Conservation (phyloP, 106 monocot species). For the Dendrobium catenatum region DNA sequence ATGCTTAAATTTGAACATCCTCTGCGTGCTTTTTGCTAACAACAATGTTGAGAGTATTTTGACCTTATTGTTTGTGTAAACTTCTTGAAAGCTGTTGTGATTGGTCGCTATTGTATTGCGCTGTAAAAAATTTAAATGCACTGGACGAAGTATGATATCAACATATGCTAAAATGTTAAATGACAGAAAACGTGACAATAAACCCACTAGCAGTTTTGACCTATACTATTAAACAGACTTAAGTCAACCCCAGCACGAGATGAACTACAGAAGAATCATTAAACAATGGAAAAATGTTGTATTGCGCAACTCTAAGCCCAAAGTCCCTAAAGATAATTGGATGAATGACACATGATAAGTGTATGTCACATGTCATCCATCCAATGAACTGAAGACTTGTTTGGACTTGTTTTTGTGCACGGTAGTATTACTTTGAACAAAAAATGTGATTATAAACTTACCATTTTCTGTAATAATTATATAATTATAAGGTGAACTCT, state of each 20-base stretch:
- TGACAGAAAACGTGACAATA: background rate
- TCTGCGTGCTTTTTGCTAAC: background rate
- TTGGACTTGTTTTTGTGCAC: no score
- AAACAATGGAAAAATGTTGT: no score
- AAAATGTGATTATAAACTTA: no score
- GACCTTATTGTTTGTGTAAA: background rate
- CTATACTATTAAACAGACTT: background rate
- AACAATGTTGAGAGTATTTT: background rate
- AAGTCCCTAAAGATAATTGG: no score
- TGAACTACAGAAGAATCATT: no score
- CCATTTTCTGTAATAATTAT: no score
- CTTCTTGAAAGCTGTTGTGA: background rate
- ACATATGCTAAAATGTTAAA: background rate
- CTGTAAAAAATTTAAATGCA: background rate
- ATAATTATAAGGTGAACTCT: no score
- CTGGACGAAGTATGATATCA: background rate
- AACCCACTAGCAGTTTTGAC: background rate
- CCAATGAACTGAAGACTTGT: no score
- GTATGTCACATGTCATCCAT: no score
- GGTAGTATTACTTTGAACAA: no score
- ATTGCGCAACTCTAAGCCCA: no score
- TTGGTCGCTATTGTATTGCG: background rate
- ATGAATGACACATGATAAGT: no score
- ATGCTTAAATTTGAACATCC: background rate
- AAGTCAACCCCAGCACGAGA: background rate